These are phyloP conservation scores for Scedosporium dehoogii DNA, from an alignment of 2,329 filamentous ascomycete genomes.

Conservation along the genomic window DNA sequence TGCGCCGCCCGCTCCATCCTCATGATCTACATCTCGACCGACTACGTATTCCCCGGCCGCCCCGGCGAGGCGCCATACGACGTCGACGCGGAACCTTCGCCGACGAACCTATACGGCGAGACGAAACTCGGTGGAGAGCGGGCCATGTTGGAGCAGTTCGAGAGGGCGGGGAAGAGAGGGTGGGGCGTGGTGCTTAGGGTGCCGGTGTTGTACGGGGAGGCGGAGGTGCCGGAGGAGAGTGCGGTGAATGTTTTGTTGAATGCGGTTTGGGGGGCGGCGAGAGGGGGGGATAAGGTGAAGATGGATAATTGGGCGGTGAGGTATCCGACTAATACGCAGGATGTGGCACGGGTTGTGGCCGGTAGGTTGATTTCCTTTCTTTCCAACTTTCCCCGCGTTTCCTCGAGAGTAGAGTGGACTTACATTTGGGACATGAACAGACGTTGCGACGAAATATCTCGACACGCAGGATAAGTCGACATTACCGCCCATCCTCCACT, in stretches of 20 bases:
- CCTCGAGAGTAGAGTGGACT: slow-evolving; percentile 1
- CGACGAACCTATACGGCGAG: slow-evolving; percentile 66
- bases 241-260: slow-evolving; percentile 78
- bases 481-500: slow-evolving; percentile 67
- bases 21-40: slow-evolving; percentile 71
- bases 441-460: slow-evolving; percentile 63
- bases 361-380: slow-evolving; percentile 40
- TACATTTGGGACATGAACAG: slow-evolving; percentile 27
- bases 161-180: slow-evolving; percentile 35
- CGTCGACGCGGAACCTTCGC: slow-evolving; percentile 48
- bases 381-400: too few relatives aligned
- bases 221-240: slow-evolving; percentile 61
- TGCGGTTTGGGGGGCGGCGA: slow-evolving; percentile 62
- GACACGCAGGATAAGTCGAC: slow-evolving; percentile 32
- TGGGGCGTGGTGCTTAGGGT: slow-evolving; percentile 65
- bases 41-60: slow-evolving; percentile 68
- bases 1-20: slow-evolving; percentile 52
- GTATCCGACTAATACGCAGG: slow-evolving; percentile 83
- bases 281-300: slow-evolving; percentile 48
- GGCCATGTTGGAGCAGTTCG: slow-evolving; percentile 56
- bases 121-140: slow-evolving; percentile 51
- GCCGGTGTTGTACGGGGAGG: slow-evolving; percentile 75
- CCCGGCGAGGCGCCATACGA: slow-evolving; percentile 80
- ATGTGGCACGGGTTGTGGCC: slow-evolving; percentile 68
- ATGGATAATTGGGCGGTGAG: slow-evolving; percentile 83